phyloP scores from a whole-genome alignment of 2,329 filamentous ascomycete species.

The Fusarium gaditjirri region DNA sequence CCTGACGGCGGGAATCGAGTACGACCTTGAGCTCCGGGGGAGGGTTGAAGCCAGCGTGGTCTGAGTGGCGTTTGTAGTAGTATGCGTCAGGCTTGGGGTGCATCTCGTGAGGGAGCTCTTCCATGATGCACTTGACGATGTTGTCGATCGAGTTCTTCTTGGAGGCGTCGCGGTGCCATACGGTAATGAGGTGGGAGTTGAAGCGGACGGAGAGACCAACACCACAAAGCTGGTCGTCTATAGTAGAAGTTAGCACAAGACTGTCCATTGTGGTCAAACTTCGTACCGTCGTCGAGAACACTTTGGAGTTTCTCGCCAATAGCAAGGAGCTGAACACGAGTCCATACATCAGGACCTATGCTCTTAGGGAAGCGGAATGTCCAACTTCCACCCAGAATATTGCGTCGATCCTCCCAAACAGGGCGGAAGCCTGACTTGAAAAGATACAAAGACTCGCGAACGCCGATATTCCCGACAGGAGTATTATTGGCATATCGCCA shows the following conservation, averaged over 20 bases:
- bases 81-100: constrained; percentile 77
- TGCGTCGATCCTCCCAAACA: constrained; percentile 87
- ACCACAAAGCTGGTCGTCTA: constrained; percentile 88
- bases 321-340: constrained; percentile 81
- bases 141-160: constrained; percentile 82
- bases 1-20: constrained; percentile 64
- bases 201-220: constrained; percentile 89
- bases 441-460: constrained; percentile 81
- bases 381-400: constrained; percentile 87
- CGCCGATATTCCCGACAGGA: constrained; percentile 78
- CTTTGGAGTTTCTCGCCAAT: constrained; percentile 84
- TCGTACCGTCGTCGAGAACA: constrained; percentile 74
- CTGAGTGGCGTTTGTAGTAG: constrained; percentile 89
- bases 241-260: constrained; percentile 17
- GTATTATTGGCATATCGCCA: constrained; percentile 87
- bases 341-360: constrained; percentile 80
- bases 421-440: constrained; percentile 83
- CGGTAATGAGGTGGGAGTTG: constrained; percentile 86
- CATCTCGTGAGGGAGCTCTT: constrained; percentile 77
- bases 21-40: constrained; percentile 68
- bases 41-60: constrained; percentile 83
- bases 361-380: constrained; percentile 89
- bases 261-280: neutral
- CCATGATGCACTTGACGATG: constrained; percentile 77
- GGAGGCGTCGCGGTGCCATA: constrained; percentile 91